Conservation (phyloP, 2,329 filamentous ascomycete genomes). For the Ophiocordyceps polyrhachis-furcata region DNA sequence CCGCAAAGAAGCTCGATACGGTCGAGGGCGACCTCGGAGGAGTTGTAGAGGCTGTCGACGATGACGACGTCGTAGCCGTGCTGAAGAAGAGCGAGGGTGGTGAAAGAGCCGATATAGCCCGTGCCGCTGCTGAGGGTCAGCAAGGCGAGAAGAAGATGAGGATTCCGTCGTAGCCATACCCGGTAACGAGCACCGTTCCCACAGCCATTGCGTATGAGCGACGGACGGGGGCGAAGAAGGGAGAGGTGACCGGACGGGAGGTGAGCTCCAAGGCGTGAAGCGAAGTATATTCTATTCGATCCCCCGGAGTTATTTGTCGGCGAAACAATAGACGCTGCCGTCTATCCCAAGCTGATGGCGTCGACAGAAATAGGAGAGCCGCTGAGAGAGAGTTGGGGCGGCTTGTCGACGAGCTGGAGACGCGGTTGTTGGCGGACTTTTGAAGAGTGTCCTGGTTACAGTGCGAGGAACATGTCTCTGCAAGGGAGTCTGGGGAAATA, state of each 20-base stretch:
- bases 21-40: constrained; percentile 75
- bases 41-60: constrained; percentile 94
- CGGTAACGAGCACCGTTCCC: constrained; percentile 80
- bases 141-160: not conserved
- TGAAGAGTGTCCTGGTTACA: too few species aligned
- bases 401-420: too few species aligned
- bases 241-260: not conserved
- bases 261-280: constrained; percentile 3
- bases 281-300: not conserved
- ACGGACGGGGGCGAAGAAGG: not conserved
- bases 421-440: too few species aligned
- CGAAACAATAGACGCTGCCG: too few species aligned
- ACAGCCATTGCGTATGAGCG: constrained; percentile 42
- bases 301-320: too few species aligned
- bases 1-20: constrained; percentile 89
- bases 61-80: constrained; percentile 95
- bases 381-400: too few species aligned
- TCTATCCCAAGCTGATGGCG: too few species aligned
- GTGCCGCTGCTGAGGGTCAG: constrained; percentile 49
- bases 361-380: too few species aligned
- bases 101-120: constrained; percentile 98
- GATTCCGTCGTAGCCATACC: constrained; percentile 32
- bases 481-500: too few species aligned
- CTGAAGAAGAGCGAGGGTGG: constrained; percentile 74
- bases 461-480: too few species aligned